Evolutionary conservation across 345 rosid species (phyloP).

Genomic region (Linum trigynum): DNA sequence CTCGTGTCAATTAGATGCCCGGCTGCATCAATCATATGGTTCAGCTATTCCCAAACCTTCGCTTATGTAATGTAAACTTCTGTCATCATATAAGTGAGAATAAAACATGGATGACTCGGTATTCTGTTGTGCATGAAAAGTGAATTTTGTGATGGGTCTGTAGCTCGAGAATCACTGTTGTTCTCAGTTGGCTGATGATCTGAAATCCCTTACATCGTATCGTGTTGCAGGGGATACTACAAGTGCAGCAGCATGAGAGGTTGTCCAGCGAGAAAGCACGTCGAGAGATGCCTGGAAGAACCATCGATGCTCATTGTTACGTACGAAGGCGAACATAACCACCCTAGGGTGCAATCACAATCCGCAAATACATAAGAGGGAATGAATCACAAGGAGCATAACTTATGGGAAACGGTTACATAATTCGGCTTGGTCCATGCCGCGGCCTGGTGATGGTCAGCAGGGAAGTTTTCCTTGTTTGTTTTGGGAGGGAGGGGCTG

Average conservation of each 20-base stretch:
- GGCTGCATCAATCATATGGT: too few species aligned
- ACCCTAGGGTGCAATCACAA: conserved; percentile 47
- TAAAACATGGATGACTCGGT: too few species aligned
- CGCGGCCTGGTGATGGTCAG: not conserved
- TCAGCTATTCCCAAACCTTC: too few species aligned
- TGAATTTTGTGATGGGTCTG: not conserved
- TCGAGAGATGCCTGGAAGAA: conserved; percentile 68
- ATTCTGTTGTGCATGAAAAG: too few species aligned
- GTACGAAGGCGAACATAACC: conserved; percentile 74
- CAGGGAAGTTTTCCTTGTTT: not conserved
- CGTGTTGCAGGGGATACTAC: conserved; percentile 60
- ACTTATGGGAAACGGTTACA: not conserved
- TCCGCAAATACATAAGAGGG: conserved; percentile 44
- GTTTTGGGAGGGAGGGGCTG: not conserved
- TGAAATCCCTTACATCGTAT: not conserved
- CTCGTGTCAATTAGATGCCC: too few species aligned
- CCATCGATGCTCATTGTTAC: conserved; percentile 71
- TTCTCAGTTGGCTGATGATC: not conserved
- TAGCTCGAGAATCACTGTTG: not conserved
- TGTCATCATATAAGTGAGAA: too few species aligned
- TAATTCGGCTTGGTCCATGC: not conserved
- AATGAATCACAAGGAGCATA: not conserved
- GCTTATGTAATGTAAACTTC: too few species aligned
- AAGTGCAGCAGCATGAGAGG: conserved; percentile 77
- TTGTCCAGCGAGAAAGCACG: conserved; percentile 84